Evolutionary conservation across 257 asterid species (phyloP), one percentile per base, ranked within the genome.

Genomic region (Solanum megistacrolobum): DNA sequence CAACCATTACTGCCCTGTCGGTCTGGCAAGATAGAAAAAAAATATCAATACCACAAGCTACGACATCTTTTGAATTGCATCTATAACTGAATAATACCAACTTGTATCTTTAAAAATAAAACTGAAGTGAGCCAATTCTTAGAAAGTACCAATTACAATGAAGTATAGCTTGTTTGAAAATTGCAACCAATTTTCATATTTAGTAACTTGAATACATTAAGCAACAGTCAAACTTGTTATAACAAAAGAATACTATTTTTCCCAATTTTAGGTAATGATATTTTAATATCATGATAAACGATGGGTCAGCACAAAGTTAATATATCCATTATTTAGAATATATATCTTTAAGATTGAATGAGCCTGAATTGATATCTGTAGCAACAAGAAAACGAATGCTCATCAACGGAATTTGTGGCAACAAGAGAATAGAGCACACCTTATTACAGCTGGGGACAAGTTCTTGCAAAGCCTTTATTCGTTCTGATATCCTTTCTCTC

Each of bases 1-100:
- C 96, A 78, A 95, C 96, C 98, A 95, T 95, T 48, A 96, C 97
- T 68, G 98, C 98, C 91, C 95, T 92, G 88, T 95, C 98, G 71
- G 93, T 92, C 98, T 95, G 94, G 88, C 86, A 86, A 92, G 84
- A 86, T 27, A 82, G 69, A 86, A n/a, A 23, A 62, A 76, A 18
- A 86, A 72, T 52, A 68, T 90, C 84, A 46, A 87, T 9, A 31
- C 31, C 32, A 83, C 21, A 39, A 38, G 52, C 29, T 74, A 36
- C 23, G 2, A 75, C 83, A n/a, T 38, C 7, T 75, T 38, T 38
- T n/a, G 29, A 23, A 38, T 75, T 38, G 83, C 52, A 21, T 36
- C 32, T 23, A 7, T 6, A 39, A 36, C 21, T 75, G 16, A 73
- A 31, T 31, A 34, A 31, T 5, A 71, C 78, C 39, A 71, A 71